phyloP scores from a whole-genome alignment of 192 early-diverging fungal genomes.

The Spinellus fusiger region DNA sequence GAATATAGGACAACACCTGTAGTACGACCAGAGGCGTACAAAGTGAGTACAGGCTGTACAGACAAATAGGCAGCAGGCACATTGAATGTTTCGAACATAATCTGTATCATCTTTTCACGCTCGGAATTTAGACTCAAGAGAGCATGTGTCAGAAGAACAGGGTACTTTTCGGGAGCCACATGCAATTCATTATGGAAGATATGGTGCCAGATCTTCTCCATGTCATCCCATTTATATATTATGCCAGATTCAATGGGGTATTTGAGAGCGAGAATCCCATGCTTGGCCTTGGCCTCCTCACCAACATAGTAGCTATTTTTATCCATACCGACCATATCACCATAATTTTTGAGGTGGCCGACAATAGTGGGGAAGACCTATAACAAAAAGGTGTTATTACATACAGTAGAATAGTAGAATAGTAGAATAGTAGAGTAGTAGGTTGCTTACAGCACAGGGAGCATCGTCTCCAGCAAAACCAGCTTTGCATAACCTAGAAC shows the following conservation, averaged over 20 bases:
- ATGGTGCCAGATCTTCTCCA: conserved; percentile 97
- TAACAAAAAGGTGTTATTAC: too few species aligned
- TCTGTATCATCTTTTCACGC: conserved; percentile 99
- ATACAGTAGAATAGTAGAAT: neutral
- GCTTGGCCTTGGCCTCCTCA: conserved; percentile 87
- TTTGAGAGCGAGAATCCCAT: conserved; percentile 80
- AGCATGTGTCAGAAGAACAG: conserved; percentile 94
- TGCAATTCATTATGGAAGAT: conserved; percentile 97
- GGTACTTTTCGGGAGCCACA: conserved; percentile 97
- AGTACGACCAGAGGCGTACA: conserved; percentile 95
- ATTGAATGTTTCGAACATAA: conserved; percentile 99
- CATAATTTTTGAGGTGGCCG: conserved; percentile 79
- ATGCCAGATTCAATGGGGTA: conserved; percentile 92
- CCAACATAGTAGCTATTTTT: conserved; percentile 89
- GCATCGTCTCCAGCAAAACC: conserved; percentile 91
- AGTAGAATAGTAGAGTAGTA: too few species aligned
- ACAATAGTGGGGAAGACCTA: conserved; percentile 78
- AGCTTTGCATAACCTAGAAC: conserved; percentile 94
- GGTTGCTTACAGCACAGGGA: conserved; percentile 73
- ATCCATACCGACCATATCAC: conserved; percentile 88
- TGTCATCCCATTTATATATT: conserved; percentile 90
- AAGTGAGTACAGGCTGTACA: conserved; percentile 93
- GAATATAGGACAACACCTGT: conserved; percentile 98
- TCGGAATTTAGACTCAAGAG: conserved; percentile 97
- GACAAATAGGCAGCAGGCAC: conserved; percentile 94